Conservation (phyloP, 352 stramenopile species). For the Globisporangium ultimum region DNA sequence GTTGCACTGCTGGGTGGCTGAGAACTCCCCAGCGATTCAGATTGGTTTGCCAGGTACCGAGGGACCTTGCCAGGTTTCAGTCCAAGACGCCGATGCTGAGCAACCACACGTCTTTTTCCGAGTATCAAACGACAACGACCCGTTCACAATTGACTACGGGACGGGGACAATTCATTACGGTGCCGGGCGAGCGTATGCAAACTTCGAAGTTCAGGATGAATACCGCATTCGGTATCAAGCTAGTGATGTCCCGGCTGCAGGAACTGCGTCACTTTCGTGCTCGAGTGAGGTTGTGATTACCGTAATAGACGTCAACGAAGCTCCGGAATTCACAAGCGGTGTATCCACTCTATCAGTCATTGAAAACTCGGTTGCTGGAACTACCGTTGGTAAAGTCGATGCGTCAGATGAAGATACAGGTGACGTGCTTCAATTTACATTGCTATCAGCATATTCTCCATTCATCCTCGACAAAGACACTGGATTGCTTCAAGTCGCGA, state of each 20-base stretch:
- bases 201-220: slow-evolving; percentile 40
- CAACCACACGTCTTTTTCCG: slow-evolving; percentile 52
- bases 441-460: slow-evolving; percentile 6
- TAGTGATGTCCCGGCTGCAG: slow-evolving; percentile 36
- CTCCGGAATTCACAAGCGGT: slow-evolving; percentile 19
- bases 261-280: slow-evolving; percentile 31
- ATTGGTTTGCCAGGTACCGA: slow-evolving; percentile 28
- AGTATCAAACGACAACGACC: slow-evolving; percentile 14
- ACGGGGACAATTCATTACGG: slow-evolving; percentile 34
- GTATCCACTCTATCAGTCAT: slow-evolving; percentile 14
- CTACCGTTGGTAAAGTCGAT: slow-evolving; percentile 13
- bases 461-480: background rate
- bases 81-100: slow-evolving; percentile 32
- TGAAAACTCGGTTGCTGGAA: slow-evolving; percentile 20
- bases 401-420: slow-evolving; percentile 22
- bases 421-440: slow-evolving; percentile 20
- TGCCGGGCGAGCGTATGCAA: slow-evolving; percentile 17
- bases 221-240: slow-evolving; percentile 47
- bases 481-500: slow-evolving; percentile 1
- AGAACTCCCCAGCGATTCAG: slow-evolving; percentile 38
- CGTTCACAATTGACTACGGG: slow-evolving; percentile 17
- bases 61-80: slow-evolving; percentile 30
- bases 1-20: slow-evolving; percentile 54
- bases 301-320: slow-evolving; percentile 52
- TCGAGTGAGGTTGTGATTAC: slow-evolving; percentile 36